Conservation (phyloP, 371 early-diverging fungal species). For the Fennellomyces sp. region DNA sequence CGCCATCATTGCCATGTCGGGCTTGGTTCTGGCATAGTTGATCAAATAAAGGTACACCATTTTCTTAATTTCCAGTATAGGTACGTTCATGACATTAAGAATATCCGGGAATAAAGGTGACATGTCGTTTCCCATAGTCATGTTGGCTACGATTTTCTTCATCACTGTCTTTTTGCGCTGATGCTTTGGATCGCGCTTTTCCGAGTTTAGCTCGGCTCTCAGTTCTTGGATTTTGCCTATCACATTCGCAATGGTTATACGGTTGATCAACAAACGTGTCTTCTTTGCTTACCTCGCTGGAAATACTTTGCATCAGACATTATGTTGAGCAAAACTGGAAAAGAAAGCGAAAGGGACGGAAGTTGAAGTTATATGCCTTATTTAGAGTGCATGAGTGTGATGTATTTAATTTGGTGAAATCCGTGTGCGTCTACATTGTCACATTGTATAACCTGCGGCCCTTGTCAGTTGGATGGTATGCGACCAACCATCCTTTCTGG, state of each 20-base stretch:
- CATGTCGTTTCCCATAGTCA: constrained; percentile 99
- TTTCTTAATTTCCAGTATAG: constrained; percentile 74
- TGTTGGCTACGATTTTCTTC: constrained; percentile 96
- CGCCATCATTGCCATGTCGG: constrained; percentile 96
- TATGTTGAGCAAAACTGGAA: not conserved
- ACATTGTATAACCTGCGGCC: no score
- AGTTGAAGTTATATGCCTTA: not conserved
- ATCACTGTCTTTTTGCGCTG: constrained; percentile 87
- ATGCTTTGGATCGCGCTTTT: constrained; percentile 89
- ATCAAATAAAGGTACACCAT: constrained; percentile 90
- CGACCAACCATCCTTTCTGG: no score
- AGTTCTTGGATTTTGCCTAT: constrained; percentile 96
- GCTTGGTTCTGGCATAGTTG: constrained; percentile 95
- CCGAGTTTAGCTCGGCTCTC: constrained; percentile 86
- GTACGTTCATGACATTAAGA: constrained; percentile 59
- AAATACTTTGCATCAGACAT: constrained; percentile 86
- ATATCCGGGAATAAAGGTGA: constrained; percentile 81
- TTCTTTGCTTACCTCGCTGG: constrained; percentile 80
- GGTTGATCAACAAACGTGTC: no score
- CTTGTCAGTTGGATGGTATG: no score
- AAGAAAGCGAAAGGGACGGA: not conserved
- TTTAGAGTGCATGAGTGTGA: not conserved
- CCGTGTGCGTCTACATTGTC: no score
- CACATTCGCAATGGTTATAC: no score
- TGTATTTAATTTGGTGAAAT: no score